Evolutionary conservation across 768 basidiomycete species (phyloP).

Genomic region (Russula brevipes): DNA sequence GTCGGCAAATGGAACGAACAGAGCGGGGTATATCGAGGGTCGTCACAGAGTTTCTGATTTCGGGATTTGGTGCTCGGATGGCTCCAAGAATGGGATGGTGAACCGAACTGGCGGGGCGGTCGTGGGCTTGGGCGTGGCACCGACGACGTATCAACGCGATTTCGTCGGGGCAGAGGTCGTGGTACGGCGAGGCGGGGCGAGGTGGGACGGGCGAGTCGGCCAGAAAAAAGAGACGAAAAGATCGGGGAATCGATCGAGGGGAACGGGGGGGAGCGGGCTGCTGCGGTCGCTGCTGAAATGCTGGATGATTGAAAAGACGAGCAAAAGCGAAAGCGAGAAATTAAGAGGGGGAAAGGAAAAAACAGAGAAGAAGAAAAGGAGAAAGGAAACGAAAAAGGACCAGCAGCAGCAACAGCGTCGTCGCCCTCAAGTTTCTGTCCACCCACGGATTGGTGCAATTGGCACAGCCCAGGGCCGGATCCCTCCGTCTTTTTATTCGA

Average conservation of each 20-base stretch:
- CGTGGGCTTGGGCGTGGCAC: conserved; percentile 3
- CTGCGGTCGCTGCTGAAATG: neutral
- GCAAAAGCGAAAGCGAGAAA: neutral
- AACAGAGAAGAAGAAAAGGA: neutral
- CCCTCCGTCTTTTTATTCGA: conserved; percentile 16
- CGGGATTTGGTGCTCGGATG: conserved; percentile 10
- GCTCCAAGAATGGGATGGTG: conserved; percentile 2
- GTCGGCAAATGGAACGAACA: conserved; percentile 17
- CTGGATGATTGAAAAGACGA: no score
- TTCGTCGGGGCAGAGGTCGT: conserved; percentile 14
- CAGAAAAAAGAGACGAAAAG: neutral
- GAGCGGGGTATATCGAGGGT: conserved; percentile 4
- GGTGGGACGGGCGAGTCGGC: neutral
- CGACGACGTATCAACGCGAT: neutral
- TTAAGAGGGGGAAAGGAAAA: neutral
- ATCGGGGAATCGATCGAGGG: neutral
- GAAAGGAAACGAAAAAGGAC: neutral
- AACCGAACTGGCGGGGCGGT: neutral
- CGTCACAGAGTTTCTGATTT: conserved; percentile 5
- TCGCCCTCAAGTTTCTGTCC: neutral
- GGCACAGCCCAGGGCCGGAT: conserved; percentile 14
- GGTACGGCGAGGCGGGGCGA: neutral
- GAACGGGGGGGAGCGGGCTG: neutral
- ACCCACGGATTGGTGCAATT: neutral
- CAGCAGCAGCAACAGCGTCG: neutral